phyloP scores from a whole-genome alignment of 192 early-diverging fungal species.

The Entomortierella chlamydospora region DNA sequence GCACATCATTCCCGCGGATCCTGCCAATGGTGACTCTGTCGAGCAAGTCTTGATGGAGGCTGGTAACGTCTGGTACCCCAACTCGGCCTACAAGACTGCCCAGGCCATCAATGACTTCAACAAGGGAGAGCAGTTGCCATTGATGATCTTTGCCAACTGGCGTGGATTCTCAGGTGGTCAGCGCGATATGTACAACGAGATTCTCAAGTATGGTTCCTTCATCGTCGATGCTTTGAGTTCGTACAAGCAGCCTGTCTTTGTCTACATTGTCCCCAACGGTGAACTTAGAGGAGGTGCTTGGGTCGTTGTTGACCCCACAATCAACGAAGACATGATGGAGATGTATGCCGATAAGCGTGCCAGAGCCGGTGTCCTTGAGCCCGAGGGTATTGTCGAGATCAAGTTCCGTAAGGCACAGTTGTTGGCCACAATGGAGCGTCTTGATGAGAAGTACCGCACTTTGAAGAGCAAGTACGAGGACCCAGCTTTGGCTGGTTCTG shows the following conservation, averaged over 20 bases:
- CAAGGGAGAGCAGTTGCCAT: constrained; percentile 96
- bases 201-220: constrained; percentile 96
- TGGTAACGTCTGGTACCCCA: constrained; percentile 98
- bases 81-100: constrained; percentile 99
- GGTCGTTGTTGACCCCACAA: constrained; percentile 97
- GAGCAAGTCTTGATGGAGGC: constrained; percentile 93
- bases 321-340: constrained; percentile 98
- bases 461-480: constrained; percentile 75
- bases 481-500: constrained; percentile 62
- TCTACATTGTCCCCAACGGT: constrained; percentile 94
- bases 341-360: constrained; percentile 96
- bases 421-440: constrained; percentile 91
- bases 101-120: constrained; percentile 99
- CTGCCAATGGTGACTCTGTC: constrained; percentile 88
- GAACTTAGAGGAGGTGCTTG: constrained; percentile 98
- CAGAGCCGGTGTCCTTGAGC: constrained; percentile 96
- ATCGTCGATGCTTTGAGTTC: constrained; percentile 97
- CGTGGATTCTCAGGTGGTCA: constrained; percentile 99
- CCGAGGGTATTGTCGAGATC: constrained; percentile 97
- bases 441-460: constrained; percentile 82
- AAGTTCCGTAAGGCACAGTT: constrained; percentile 97
- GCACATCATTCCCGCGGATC: constrained; percentile 92
- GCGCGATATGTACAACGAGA: constrained; percentile 98
- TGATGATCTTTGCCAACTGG: constrained; percentile 99
- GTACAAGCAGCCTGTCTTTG: constrained; percentile 98